These are phyloP conservation scores for Aphanomyces cochlioides DNA, from an alignment of 352 stramenopile species.

Conservation along the genomic window DNA sequence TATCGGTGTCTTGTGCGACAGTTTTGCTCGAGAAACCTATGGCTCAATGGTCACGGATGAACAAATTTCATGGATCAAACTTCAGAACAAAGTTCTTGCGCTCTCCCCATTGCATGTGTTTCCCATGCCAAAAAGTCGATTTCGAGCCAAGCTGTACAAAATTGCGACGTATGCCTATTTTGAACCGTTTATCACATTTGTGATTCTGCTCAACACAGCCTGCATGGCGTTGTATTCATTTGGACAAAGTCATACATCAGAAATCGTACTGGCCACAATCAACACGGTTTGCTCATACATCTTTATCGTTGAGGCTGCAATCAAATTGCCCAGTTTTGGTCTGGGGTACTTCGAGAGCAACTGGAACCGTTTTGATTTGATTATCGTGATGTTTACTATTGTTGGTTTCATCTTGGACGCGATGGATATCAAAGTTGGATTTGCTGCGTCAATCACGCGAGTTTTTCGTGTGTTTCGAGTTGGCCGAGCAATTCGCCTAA, in stretches of 20 bases:
- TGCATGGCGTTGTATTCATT: conserved; percentile 84
- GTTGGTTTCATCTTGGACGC: conserved; percentile 41
- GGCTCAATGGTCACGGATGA: conserved; percentile 47
- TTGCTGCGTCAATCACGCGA: conserved; percentile 61
- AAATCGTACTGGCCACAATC: conserved; percentile 48
- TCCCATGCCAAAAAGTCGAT: conserved; percentile 1
- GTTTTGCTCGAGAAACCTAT: conserved; percentile 74
- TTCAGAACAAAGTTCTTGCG: conserved; percentile 27
- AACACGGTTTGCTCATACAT: conserved; percentile 84
- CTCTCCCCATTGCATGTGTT: conserved; percentile 14
- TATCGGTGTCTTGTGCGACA: conserved; percentile 90
- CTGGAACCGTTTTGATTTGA: conserved; percentile 87
- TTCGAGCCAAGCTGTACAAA: conserved; percentile 3
- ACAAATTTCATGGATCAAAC: conserved; percentile 42
- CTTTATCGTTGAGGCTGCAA: conserved; percentile 72
- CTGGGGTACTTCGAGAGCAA: conserved; percentile 68
- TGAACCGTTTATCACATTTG: conserved; percentile 69
- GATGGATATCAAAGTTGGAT: conserved; percentile 30
- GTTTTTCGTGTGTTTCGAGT: conserved; percentile 86
- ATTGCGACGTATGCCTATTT: conserved; percentile 45
- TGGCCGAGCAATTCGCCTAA: conserved; percentile 62
- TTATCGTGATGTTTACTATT: conserved; percentile 46
- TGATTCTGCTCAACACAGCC: conserved; percentile 86
- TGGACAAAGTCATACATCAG: conserved; percentile 68
- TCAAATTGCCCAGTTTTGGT: conserved; percentile 82